phyloP scores from a whole-genome alignment of 2,329 filamentous ascomycete species.

The Claviceps sp. region DNA sequence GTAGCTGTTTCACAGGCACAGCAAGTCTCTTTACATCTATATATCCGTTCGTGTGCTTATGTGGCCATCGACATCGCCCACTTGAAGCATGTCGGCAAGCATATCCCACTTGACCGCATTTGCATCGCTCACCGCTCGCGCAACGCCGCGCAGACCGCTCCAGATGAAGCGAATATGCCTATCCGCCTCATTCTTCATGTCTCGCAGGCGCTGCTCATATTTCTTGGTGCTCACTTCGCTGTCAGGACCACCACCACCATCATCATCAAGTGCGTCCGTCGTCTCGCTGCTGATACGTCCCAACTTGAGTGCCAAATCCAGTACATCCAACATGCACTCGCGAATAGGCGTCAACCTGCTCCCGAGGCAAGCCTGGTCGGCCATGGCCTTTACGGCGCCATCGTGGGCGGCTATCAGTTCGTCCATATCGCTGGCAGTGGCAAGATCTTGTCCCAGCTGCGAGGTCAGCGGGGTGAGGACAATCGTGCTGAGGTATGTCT shows the following conservation, averaged over 20 bases:
- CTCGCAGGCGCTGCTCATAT: constrained; percentile 39
- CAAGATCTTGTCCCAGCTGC: constrained; percentile 44
- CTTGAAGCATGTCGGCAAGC: constrained; percentile 66
- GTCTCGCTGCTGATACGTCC: constrained; percentile 38
- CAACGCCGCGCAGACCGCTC: constrained; percentile 60
- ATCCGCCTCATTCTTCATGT: constrained; percentile 50
- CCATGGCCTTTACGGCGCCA: constrained; percentile 46
- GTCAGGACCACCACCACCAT: constrained; percentile 4
- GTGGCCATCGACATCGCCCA: constrained; percentile 16
- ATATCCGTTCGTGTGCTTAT: neutral
- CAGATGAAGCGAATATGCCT: constrained; percentile 55
- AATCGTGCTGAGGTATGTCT: constrained; percentile 62
- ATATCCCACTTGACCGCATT: constrained; percentile 58
- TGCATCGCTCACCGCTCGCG: constrained; percentile 54
- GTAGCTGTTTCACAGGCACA: too few relatives aligned
- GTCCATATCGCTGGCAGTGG: constrained; percentile 58
- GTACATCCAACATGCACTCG: constrained; percentile 57
- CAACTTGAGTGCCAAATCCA: constrained; percentile 62
- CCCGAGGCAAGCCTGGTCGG: constrained; percentile 57
- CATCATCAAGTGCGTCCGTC: constrained; percentile 9
- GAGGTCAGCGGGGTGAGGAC: constrained; percentile 50
- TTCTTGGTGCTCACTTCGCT: constrained; percentile 13
- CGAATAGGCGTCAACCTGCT: constrained; percentile 56
- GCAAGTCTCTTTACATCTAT: too few relatives aligned
- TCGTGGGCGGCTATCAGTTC: constrained; percentile 62